These are phyloP conservation scores for Brassica cretica DNA, from an alignment of 345 rosid species.

Conservation along the genomic window DNA sequence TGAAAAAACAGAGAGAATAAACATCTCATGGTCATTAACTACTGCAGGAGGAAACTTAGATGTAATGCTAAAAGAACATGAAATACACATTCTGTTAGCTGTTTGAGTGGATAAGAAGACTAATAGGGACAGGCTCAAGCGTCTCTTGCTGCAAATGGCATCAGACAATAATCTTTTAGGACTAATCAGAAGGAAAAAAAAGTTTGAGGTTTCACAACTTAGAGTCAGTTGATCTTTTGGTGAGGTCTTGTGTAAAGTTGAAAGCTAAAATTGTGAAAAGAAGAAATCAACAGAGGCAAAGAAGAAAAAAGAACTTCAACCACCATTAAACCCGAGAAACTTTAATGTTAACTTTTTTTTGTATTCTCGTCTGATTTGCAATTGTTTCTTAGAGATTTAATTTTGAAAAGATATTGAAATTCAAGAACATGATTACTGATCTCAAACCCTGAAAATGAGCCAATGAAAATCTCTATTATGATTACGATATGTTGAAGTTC, in stretches of 20 bases:
- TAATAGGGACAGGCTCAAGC: background rate
- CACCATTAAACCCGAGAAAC: too few species aligned
- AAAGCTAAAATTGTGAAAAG: conserved; percentile 8
- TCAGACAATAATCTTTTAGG: conserved; percentile 21
- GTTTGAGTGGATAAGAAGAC: conserved; percentile 20
- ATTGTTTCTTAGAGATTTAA: too few species aligned
- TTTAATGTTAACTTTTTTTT: too few species aligned
- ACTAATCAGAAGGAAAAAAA: background rate
- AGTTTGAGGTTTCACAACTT: conserved; percentile 13
- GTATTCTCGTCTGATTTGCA: too few species aligned
- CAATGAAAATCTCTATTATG: too few species aligned
- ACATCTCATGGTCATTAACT: conserved; percentile 73
- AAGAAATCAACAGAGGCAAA: too few species aligned
- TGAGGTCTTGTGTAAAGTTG: background rate
- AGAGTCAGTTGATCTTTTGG: conserved; percentile 1
- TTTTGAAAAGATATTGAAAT: too few species aligned
- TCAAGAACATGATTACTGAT: too few species aligned
- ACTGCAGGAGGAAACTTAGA: conserved; percentile 68
- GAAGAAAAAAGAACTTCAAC: too few species aligned
- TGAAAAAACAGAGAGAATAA: conserved; percentile 43
- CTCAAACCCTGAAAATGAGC: too few species aligned
- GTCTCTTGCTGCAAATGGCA: conserved; percentile 31
- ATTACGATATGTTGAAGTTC: too few species aligned
- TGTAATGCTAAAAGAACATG: conserved; percentile 90
- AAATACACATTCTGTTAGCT: conserved; percentile 73